A percentile compares a stretch with the other conserved stretches of the same genome.
Evolutionary conservation across 805 yeast species (phyloP).

Genomic region (Clavispora phyllophila): DNA sequence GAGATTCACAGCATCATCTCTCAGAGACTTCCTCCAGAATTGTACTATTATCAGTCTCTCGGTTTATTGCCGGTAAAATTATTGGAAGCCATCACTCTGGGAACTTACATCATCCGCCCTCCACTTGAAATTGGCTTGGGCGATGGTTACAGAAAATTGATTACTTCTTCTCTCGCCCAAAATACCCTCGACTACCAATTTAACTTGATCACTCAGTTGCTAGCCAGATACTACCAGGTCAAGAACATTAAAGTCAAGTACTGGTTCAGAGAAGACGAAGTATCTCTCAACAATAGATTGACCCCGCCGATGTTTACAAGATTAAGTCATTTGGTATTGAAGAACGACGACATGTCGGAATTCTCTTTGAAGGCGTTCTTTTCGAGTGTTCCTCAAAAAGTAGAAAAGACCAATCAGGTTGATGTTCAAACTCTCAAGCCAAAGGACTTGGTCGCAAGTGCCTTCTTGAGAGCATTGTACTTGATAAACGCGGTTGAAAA

Average conservation of each 20-base stretch:
- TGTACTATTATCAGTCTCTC: conserved; percentile 71
- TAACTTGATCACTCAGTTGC: conserved; percentile 62
- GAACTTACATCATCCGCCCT: conserved; percentile 54
- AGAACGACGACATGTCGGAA: not conserved
- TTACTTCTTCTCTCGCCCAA: conserved; percentile 40
- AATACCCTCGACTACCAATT: conserved; percentile 57
- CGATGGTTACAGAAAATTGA: conserved; percentile 52
- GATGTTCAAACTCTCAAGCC: not conserved
- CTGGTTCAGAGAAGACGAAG: conserved; percentile 47
- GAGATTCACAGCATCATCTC: conserved; percentile 81
- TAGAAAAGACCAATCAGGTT: not conserved
- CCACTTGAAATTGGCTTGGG: conserved; percentile 63
- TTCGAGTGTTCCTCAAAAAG: not conserved
- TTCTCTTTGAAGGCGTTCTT: conserved; percentile 5
- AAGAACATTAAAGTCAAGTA: conserved; percentile 52
- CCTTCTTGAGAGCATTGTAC: conserved; percentile 42
- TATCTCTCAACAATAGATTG: conserved; percentile 47
- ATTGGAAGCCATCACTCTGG: conserved; percentile 63
- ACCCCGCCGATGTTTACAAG: conserved; percentile 48
- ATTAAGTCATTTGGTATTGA: conserved; percentile 9
- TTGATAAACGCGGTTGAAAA: conserved; percentile 46
- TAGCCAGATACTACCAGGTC: conserved; percentile 81
- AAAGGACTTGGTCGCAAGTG: conserved; percentile 4
- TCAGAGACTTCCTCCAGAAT: conserved; percentile 80
- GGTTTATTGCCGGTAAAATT: conserved; percentile 67